Evolutionary conservation across 805 yeast species (phyloP).

Genomic region (Nakazawaea pomicola): DNA sequence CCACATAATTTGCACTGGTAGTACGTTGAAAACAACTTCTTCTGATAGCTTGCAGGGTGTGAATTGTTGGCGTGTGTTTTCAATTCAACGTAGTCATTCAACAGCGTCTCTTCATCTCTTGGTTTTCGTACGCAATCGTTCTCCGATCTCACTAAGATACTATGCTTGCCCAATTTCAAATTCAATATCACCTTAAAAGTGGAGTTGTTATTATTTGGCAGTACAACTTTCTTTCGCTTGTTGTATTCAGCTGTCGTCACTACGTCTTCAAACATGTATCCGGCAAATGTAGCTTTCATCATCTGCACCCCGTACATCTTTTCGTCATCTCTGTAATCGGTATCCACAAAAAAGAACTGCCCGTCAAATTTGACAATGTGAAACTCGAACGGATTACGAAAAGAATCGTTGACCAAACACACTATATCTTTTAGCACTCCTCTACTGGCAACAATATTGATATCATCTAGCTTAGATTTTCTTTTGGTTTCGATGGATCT

Average conservation of each 20-base stretch:
- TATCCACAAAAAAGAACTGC: constrained; percentile 3
- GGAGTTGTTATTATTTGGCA: constrained; percentile 2
- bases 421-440: constrained; percentile 3
- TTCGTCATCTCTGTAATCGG: constrained; percentile 10
- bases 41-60: neutral
- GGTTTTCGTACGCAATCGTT: constrained; percentile 3
- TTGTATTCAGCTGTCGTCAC: constrained; percentile 1
- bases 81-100: constrained; percentile 4
- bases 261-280: constrained; percentile 5
- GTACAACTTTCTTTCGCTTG: neutral
- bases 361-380: constrained; percentile 5
- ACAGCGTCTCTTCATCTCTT: neutral
- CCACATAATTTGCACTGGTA: constrained; percentile 10
- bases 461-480: neutral
- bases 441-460: constrained; percentile 3
- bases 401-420: neutral
- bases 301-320: neutral
- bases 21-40: constrained; percentile 6
- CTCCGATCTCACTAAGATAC: constrained; percentile 1
- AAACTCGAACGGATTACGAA: neutral
- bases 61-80: constrained; percentile 1
- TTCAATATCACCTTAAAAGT: neutral
- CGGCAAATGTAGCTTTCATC: neutral
- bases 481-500: neutral
- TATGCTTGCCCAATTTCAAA: constrained; percentile 1